phyloP scores from a whole-genome alignment of 768 basidiomycete genomes.

The Pisolithus microcarpus region DNA sequence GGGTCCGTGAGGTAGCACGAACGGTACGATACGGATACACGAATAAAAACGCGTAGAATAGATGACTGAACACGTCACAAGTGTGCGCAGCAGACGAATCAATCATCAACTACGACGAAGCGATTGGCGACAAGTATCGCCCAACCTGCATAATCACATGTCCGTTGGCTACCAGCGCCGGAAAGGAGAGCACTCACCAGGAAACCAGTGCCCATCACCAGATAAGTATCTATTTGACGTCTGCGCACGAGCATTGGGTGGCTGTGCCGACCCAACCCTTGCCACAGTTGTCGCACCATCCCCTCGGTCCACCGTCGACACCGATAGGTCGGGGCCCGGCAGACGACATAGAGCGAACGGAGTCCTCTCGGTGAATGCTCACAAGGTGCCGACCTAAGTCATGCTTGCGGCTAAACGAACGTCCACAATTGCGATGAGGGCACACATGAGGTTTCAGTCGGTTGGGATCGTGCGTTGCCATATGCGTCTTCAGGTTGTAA shows the following conservation, averaged over 20 bases:
- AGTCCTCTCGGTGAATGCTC: slow-evolving; percentile 74
- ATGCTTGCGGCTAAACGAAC: slow-evolving; percentile 92
- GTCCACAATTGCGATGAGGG: slow-evolving; percentile 76
- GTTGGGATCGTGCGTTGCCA: slow-evolving; percentile 91
- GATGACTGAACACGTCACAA: slow-evolving; percentile 26
- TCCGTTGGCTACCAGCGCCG: neutral
- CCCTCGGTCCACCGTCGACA: slow-evolving; percentile 53
- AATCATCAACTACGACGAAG: slow-evolving; percentile 35
- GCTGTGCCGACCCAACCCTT: slow-evolving; percentile 55
- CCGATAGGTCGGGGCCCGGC: slow-evolving; percentile 48
- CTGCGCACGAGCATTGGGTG: slow-evolving; percentile 53
- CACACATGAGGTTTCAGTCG: slow-evolving; percentile 85
- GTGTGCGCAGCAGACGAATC: slow-evolving; percentile 28
- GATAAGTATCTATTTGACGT: slow-evolving; percentile 46
- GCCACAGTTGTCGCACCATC: slow-evolving; percentile 72
- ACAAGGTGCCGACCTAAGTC: slow-evolving; percentile 86
- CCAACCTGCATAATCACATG: slow-evolving; percentile 14
- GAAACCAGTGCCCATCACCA: slow-evolving; percentile 15
- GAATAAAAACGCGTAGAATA: slow-evolving; percentile 35
- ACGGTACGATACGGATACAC: slow-evolving; percentile 64
- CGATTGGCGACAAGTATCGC: slow-evolving; percentile 31
- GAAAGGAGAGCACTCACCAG: neutral
- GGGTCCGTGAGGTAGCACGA: slow-evolving; percentile 44
- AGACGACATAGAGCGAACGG: slow-evolving; percentile 36
- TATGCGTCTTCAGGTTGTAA: slow-evolving; percentile 93